Base-by-base conservation (phyloP, 208 protist species). In the Crithidia fasciculata region DNA sequence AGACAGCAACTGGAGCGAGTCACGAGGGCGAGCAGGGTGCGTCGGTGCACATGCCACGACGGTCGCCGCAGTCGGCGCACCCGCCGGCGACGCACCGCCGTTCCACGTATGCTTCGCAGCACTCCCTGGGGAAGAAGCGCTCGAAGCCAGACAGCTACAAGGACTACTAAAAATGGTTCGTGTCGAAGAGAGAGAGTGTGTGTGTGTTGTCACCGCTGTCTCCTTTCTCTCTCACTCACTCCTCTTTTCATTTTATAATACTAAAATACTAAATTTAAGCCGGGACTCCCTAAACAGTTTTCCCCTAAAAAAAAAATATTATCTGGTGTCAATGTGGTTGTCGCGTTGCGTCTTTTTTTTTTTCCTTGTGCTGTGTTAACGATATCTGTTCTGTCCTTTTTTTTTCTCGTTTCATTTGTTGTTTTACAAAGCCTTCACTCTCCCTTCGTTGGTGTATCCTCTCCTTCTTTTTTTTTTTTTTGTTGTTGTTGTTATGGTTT, bases 141-240 rank as follows among this genome's bases (percentile, higher is more conserved):
- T 75, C 67, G 2, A 92, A 92, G 74, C 88, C 88, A n/a, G 85
- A 88, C 12, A 81, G 82, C 77, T 92, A 87, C 66, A 72, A 80
- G 60, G 88, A 92, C 65, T 89, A 90, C 72, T 80, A 36, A 69
- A 44, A 40, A 37, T 50, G 18, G 28, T 28, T 28, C 1, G 28
- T 28, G 28, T 28, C 28, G 28, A 28, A 28, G 28, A 28, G 28
- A 1, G 28, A 28, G 28, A 28, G 28, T 2, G 28, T 2, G 28
- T 28, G 28, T 28, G 28, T 28, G 28, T 28, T 28, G 28, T 28
- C 28, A 28, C 28, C 28, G 28, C 28, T 28, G 28, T 28, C 28
- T 28, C 28, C 28, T 28, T 28, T 28, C 28, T 28, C 28, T 28
- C 28, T 28, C 28, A 28, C 28, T 28, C 0, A 28, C 28, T 28